A percentile compares a stretch with the other conserved stretches of the same genome.
These are phyloP conservation scores for Capronia americana DNA, from an alignment of 2,329 filamentous ascomycete genomes.

Conservation along the genomic window DNA sequence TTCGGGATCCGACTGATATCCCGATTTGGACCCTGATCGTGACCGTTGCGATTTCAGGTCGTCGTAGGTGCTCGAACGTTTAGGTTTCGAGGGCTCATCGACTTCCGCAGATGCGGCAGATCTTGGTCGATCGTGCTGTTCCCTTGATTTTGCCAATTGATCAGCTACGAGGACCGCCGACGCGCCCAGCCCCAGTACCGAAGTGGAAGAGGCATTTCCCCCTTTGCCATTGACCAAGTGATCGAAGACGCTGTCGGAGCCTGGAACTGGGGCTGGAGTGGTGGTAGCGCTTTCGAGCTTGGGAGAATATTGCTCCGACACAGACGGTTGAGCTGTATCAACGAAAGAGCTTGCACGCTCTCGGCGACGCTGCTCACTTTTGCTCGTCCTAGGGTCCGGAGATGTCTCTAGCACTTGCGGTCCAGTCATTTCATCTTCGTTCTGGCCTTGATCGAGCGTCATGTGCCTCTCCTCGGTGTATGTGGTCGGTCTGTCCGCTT, in stretches of 20 bases:
- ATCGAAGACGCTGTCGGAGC: slow-evolving; percentile 26
- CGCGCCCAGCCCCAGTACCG: slow-evolving; percentile 16
- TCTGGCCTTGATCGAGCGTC: background rate
- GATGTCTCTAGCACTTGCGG: background rate
- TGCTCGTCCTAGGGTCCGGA: slow-evolving; percentile 21
- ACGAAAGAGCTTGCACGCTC: slow-evolving; percentile 33
- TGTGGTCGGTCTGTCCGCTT: background rate
- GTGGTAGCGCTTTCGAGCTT: background rate
- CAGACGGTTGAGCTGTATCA: background rate
- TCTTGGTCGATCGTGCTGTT: background rate
- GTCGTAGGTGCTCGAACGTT: slow-evolving; percentile 17
- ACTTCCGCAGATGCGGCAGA: background rate
- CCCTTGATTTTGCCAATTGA: slow-evolving; percentile 4
- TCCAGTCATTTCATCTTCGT: background rate
- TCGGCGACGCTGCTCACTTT: slow-evolving; percentile 32
- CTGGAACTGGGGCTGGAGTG: slow-evolving; percentile 3
- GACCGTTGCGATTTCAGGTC: slow-evolving; percentile 18
- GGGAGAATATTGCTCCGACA: background rate
- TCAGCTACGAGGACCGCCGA: slow-evolving; percentile 11
- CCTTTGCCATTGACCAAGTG: slow-evolving; percentile 20
- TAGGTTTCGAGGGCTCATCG: slow-evolving; percentile 11
- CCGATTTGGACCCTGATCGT: slow-evolving; percentile 16
- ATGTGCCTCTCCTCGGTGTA: background rate
- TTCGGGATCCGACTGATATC: slow-evolving; percentile 35
- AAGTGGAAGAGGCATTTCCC: background rate